phyloP scores from a whole-genome alignment of 441 rosid genomes.

The Gossypium aridum region DNA sequence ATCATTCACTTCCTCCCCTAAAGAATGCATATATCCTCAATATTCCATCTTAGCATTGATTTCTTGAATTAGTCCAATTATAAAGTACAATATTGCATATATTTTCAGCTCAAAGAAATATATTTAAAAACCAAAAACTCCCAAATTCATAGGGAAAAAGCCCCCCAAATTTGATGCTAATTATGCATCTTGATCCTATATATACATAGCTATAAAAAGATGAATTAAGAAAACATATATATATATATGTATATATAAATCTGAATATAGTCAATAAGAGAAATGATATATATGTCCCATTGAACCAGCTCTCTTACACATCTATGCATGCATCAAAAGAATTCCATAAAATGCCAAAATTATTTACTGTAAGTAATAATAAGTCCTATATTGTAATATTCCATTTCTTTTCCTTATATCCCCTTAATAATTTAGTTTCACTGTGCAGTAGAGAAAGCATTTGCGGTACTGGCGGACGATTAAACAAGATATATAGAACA shows the following conservation, averaged over 20 bases:
- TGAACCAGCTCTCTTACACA: neutral
- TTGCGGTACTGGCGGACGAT: neutral
- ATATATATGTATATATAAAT: too few species aligned
- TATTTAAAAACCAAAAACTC: neutral
- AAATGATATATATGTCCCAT: slow-evolving; percentile 9
- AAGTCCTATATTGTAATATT: neutral
- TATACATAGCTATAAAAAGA: neutral
- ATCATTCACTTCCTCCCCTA: too few species aligned
- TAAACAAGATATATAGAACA: neutral
- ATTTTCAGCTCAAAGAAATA: neutral
- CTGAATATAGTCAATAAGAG: neutral
- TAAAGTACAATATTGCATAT: neutral
- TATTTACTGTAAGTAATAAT: neutral
- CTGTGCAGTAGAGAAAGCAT: slow-evolving; percentile 1
- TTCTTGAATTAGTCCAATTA: neutral
- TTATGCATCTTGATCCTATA: neutral
- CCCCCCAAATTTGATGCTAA: neutral
- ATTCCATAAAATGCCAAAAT: neutral
- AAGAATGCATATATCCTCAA: neutral
- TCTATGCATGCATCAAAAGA: neutral
- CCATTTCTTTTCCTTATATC: neutral
- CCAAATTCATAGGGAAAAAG: neutral
- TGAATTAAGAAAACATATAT: neutral
- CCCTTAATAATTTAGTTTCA: slow-evolving; percentile 9
- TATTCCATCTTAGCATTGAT: neutral